Base-by-base conservation (phyloP, 1,284 basidiomycete genomes). In the Fistulina hepatica region DNA sequence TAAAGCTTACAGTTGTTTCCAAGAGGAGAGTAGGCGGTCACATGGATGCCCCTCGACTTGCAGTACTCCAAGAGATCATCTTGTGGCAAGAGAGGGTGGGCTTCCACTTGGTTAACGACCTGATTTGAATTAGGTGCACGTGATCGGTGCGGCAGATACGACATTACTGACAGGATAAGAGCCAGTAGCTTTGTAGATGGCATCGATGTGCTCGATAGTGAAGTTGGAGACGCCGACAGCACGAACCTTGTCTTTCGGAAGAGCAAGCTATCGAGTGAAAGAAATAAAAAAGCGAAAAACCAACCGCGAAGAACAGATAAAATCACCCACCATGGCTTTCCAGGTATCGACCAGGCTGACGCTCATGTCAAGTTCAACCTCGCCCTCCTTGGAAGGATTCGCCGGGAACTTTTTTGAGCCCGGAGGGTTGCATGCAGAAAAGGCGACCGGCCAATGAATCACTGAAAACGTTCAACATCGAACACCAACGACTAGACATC, bases 381-480 rank as follows among this genome's bases (percentile, higher is more conserved):
- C 62, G 22, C 63, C 65, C 21, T 57, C 52, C 32, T 65, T 63
- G 11, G 61, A 57, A 3, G 67, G 51, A 47, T 73, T 62, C 23
- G 58, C 51, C 3, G 81, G 83, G 48, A 67, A 58, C 9, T n/a
- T n/a, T n/a, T n/a, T n/a, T n/a, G n/a, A n/a, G n/a, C n/a, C n/a
- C 31, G 82, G 61, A 17, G 69, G 75, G 35, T 71, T 64, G 12
- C 76, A 81, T 2, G 75, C 67, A 15, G 56, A 58, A 57, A 91
- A 84, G 1, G 83, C 71, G 24, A 86, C 76, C 1, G 90, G 89
- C 89, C 89, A 94, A 65, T 93, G 89, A 43, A 93, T 65, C 33
- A 90, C 80, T 81, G 50, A 35, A 41, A 13, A 30, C 12, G 13
- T 37, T 6, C 21, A 27, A 5, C 5, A 16, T 36, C n/a, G 16